Evolutionary conservation across 2,329 filamentous ascomycete species (phyloP), one percentile per base, ranked within the genome.

Genomic region (Botryotinia convoluta): DNA sequence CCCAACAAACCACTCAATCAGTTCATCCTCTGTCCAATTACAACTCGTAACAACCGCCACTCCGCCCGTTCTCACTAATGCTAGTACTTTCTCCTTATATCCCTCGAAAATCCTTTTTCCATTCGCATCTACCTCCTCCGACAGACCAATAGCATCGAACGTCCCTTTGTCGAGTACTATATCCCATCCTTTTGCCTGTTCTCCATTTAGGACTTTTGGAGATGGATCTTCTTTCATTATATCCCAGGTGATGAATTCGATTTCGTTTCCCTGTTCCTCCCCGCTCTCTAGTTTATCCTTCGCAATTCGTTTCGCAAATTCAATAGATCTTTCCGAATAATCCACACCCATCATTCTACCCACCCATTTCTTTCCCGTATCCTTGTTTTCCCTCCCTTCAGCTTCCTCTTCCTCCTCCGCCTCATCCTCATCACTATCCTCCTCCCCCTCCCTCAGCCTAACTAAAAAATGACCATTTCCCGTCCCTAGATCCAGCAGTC

Each of bases 91-190:
- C 64, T 87, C 86, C 65, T 89, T 87, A 83, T 99, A 99, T 5
- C 87, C 86, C 81, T 97, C 93, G 80, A 90, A 92, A 20, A 92
- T 85, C 71, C 92, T 87, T 54, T 88, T 84, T 0, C 87, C 90
- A 22, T 82, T 81, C 70, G 83, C 83, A 76, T 86, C 85, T 44
- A 80, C 82, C 76, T 90, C 89, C 73, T 86, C 86, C 71, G 87
- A 89, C n/a, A 98, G 85, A 68, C 91, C 94, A 48, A 99, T 92
- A 18, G 96, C 96, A 84, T 99, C 96, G 81, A 98, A 99, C 0
- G 96, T 99, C 62, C 96, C 96, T 84, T 99, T 99, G 83, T 99
- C 96, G n/a, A 98, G 87, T 0, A 98, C 91, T 0, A 98, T 89
- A 82, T 98, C 94, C 84, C 95, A 98, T 0, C 92, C 92, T 1